Evolutionary conservation across 495 filamentous ascomycete genomes (phyloP).

Genomic region (Lasiosphaeria ovina): DNA sequence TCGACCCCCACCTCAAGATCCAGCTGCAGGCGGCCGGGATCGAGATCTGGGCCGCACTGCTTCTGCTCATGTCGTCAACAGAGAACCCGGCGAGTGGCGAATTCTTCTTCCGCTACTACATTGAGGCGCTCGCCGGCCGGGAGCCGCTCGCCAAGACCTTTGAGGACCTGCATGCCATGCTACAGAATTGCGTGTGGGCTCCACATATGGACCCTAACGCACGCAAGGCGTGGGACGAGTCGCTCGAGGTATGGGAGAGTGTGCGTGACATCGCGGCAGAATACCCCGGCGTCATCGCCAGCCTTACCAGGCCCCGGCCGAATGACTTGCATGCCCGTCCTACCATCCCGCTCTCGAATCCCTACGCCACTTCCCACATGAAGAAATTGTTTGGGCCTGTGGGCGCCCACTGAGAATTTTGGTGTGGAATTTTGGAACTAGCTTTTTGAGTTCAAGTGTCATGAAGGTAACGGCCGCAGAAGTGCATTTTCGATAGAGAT

Average conservation of each 20-base stretch:
- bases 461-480: too few relatives aligned
- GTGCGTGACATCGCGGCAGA: background rate
- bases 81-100: constrained; percentile 12
- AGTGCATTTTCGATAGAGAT: too few relatives aligned
- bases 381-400: too few relatives aligned
- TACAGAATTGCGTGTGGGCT: constrained; percentile 11
- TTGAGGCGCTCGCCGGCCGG: constrained; percentile 12
- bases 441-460: too few relatives aligned
- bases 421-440: too few relatives aligned
- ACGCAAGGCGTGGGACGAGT: constrained; percentile 15
- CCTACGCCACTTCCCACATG: too few relatives aligned
- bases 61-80: constrained; percentile 15
- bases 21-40: constrained; percentile 12
- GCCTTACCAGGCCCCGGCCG: too few relatives aligned
- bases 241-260: constrained; percentile 7
- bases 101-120: constrained; percentile 16
- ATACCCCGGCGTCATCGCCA: too few relatives aligned
- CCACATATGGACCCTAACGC: constrained; percentile 14
- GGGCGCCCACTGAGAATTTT: too few relatives aligned
- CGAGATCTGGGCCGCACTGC: constrained; percentile 18
- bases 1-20: background rate
- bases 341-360: too few relatives aligned
- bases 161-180: constrained; percentile 10
- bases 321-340: too few relatives aligned
- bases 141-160: constrained; percentile 3